Percentiles rank a stretch among this genome's conserved stretches.
These are phyloP conservation scores for Candida pseudoviswanathii DNA, from an alignment of 1,139 yeast genomes.

Conservation along the genomic window DNA sequence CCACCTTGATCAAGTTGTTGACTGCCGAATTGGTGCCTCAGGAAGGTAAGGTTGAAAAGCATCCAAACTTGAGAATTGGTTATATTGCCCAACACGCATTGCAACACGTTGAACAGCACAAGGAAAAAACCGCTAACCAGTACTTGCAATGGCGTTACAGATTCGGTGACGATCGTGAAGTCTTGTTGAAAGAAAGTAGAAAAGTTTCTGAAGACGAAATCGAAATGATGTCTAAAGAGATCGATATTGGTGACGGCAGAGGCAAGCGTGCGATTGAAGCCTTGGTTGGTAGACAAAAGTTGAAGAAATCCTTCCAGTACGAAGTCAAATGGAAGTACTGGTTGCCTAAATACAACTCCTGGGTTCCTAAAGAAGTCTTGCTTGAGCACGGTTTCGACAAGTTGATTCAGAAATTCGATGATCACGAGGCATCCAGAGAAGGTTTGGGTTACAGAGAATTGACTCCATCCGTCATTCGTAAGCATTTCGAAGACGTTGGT, in stretches of 20 bases:
- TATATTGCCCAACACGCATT: slow-evolving; percentile 98
- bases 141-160: slow-evolving; percentile 98
- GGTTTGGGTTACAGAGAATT: slow-evolving; percentile 97
- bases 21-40: slow-evolving; percentile 91
- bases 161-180: slow-evolving; percentile 98
- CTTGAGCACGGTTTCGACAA: slow-evolving; percentile 83
- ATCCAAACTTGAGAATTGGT: slow-evolving; percentile 96
- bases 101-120: slow-evolving; percentile 95
- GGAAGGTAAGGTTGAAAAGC: slow-evolving; percentile 91
- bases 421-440: slow-evolving; percentile 97
- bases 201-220: slow-evolving; percentile 83
- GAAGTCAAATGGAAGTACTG: slow-evolving; percentile 94
- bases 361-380: slow-evolving; percentile 85
- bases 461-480: slow-evolving; percentile 87
- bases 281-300: slow-evolving; percentile 93
- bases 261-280: slow-evolving; percentile 91
- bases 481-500: slow-evolving; percentile 97
- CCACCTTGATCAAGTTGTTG: slow-evolving; percentile 87
- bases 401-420: slow-evolving; percentile 91
- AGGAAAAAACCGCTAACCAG: slow-evolving; percentile 96
- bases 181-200: slow-evolving; percentile 88
- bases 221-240: slow-evolving; percentile 73
- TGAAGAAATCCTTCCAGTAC: slow-evolving; percentile 94
- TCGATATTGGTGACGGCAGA: slow-evolving; percentile 84
- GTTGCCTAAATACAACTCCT: slow-evolving; percentile 91